phyloP scores from a whole-genome alignment of 2,329 filamentous ascomycete species.

The Cladobotryum mycophilum region DNA sequence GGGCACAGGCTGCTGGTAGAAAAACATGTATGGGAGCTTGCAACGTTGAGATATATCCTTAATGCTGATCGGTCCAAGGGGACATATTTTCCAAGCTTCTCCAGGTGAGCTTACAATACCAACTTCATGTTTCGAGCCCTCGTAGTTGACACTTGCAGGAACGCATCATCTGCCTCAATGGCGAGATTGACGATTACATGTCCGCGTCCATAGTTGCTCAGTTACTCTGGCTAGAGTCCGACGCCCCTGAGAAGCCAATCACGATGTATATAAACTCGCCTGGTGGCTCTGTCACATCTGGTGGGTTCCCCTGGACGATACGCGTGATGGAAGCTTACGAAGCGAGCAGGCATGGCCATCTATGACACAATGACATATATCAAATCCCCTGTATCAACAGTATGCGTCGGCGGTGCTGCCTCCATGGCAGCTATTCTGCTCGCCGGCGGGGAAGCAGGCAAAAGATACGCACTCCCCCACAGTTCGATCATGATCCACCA shows the following conservation, averaged over 20 bases:
- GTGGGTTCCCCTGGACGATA: slow-evolving; percentile 27
- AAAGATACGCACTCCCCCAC: slow-evolving; percentile 86
- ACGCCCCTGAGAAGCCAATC: slow-evolving; percentile 89
- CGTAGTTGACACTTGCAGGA: slow-evolving; percentile 47
- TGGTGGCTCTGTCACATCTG: slow-evolving; percentile 78
- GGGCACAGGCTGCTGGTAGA: slow-evolving; percentile 63
- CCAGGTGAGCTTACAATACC: slow-evolving; percentile 46
- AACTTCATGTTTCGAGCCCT: neutral
- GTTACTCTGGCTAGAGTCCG: slow-evolving; percentile 94
- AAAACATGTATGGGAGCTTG: slow-evolving; percentile 57
- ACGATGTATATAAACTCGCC: slow-evolving; percentile 98
- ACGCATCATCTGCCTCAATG: slow-evolving; percentile 90
- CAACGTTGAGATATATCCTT: neutral
- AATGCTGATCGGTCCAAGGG: slow-evolving; percentile 41
- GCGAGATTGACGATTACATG: slow-evolving; percentile 80
- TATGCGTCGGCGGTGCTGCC: slow-evolving; percentile 89
- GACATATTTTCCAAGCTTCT: slow-evolving; percentile 78
- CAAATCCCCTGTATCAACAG: slow-evolving; percentile 82
- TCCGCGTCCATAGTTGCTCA: slow-evolving; percentile 95
- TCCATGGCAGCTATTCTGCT: slow-evolving; percentile 91
- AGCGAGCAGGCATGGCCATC: slow-evolving; percentile 61
- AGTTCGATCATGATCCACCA: slow-evolving; percentile 97
- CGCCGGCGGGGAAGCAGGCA: slow-evolving; percentile 76
- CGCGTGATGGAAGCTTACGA: neutral
- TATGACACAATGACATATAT: slow-evolving; percentile 99